These are phyloP conservation scores for Desmodesmus armatus DNA, from an alignment of 139 green algal genomes.

Conservation along the genomic window DNA sequence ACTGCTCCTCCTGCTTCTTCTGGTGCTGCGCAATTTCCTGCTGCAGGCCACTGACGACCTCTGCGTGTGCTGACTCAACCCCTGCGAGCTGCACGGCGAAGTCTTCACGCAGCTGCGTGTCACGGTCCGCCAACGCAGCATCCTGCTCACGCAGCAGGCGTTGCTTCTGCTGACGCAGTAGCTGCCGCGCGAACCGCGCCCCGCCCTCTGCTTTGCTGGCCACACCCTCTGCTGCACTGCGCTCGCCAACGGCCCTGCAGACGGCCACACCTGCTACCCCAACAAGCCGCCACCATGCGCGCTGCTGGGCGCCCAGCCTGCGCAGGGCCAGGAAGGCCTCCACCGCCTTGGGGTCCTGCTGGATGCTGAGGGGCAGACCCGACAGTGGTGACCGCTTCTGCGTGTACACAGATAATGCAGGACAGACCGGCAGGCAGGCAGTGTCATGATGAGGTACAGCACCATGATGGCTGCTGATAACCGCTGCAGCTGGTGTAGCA, in stretches of 20 bases:
- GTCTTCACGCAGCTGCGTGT: constrained; percentile 1
- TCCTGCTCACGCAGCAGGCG: constrained; percentile 9
- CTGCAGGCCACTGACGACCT: background rate
- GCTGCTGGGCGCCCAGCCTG: background rate
- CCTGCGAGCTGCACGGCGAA: no score
- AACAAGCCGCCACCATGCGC: constrained; percentile 26
- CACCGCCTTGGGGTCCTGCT: background rate
- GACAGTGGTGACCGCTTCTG: background rate
- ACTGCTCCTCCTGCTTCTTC: background rate
- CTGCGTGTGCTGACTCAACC: no score
- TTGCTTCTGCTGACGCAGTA: background rate
- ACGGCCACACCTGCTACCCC: constrained; percentile 23
- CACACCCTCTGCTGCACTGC: background rate
- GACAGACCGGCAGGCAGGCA: background rate
- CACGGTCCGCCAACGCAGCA: background rate
- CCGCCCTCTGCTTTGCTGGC: background rate
- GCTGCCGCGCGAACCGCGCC: background rate
- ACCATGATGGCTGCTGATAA: no score
- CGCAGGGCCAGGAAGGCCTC: background rate
- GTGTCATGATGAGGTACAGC: no score
- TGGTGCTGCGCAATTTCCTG: background rate
- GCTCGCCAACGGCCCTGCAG: background rate
- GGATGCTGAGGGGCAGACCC: background rate
- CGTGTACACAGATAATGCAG: background rate
- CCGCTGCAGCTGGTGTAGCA: no score